These are phyloP conservation scores for Sorghum bicolor DNA, from an alignment of 176 grass and related monocot genomes.

Conservation along the genomic window DNA sequence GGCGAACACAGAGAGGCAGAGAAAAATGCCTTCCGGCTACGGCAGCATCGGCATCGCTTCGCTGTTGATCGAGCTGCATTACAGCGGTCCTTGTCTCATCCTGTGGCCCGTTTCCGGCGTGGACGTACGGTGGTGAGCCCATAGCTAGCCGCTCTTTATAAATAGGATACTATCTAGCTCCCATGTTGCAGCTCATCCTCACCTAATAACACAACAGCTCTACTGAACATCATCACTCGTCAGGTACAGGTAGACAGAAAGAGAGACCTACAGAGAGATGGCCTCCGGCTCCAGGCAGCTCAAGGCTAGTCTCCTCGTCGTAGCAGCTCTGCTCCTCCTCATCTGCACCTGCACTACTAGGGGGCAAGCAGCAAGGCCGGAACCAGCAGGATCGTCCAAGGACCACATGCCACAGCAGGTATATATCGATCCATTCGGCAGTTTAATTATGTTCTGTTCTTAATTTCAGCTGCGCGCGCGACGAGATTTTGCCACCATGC, in stretches of 20 bases:
- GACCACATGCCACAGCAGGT: constrained; percentile 17
- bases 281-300: constrained; percentile 29
- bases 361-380: constrained; percentile 27
- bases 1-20: neutral
- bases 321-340: constrained; percentile 39
- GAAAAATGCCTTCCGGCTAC: neutral
- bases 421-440: neutral
- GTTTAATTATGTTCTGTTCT: neutral
- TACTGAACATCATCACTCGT: neutral
- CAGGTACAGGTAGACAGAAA: neutral
- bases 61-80: neutral
- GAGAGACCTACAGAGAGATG: neutral
- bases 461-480: too few species aligned
- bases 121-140: neutral
- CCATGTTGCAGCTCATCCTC: neutral
- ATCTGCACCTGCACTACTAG: constrained; percentile 5
- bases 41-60: neutral
- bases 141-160: constrained; percentile 4
- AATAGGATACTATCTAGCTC: neutral
- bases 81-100: neutral
- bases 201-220: neutral
- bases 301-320: constrained; percentile 11
- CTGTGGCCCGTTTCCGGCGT: neutral
- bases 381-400: constrained; percentile 26
- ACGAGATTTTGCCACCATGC: too few species aligned